Conservation (phyloP, 2,329 filamentous ascomycete genomes). For the Mycocentrospora acerina region DNA sequence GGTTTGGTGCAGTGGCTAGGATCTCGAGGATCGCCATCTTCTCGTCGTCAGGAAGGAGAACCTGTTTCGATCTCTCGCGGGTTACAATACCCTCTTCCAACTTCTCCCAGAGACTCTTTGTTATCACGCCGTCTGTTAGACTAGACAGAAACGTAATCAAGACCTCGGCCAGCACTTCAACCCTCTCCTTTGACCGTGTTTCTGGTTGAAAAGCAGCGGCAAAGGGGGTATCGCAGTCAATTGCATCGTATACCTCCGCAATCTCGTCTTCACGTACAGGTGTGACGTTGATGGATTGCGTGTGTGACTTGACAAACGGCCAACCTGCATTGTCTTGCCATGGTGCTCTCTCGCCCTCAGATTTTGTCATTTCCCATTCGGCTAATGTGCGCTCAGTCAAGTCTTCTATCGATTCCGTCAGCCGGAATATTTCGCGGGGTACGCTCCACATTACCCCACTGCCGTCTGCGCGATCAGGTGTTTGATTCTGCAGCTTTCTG, state of each 20-base stretch:
- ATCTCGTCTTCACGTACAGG: constrained; percentile 47
- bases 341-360: constrained; percentile 44
- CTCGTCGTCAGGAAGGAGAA: constrained; percentile 54
- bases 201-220: constrained; percentile 60
- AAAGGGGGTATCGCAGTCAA: constrained; percentile 71
- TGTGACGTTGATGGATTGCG: constrained; percentile 45
- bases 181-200: constrained; percentile 63
- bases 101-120: constrained; percentile 65
- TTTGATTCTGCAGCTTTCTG: constrained; percentile 66
- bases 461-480: constrained; percentile 40
- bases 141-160: constrained; percentile 73
- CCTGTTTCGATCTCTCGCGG: constrained; percentile 47
- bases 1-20: constrained; percentile 66
- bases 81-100: constrained; percentile 27
- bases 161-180: constrained; percentile 73
- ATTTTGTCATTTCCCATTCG: constrained; percentile 62
- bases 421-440: constrained; percentile 82
- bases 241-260: constrained; percentile 58
- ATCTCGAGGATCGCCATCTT: constrained; percentile 70
- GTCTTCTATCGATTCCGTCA: constrained; percentile 77
- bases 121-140: constrained; percentile 78
- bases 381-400: constrained; percentile 60
- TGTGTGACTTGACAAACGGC: constrained; percentile 55
- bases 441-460: constrained; percentile 71
- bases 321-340: constrained; percentile 59